phyloP scores from a whole-genome alignment of 352 stramenopile genomes.

The Aphanomyces stellatus region DNA sequence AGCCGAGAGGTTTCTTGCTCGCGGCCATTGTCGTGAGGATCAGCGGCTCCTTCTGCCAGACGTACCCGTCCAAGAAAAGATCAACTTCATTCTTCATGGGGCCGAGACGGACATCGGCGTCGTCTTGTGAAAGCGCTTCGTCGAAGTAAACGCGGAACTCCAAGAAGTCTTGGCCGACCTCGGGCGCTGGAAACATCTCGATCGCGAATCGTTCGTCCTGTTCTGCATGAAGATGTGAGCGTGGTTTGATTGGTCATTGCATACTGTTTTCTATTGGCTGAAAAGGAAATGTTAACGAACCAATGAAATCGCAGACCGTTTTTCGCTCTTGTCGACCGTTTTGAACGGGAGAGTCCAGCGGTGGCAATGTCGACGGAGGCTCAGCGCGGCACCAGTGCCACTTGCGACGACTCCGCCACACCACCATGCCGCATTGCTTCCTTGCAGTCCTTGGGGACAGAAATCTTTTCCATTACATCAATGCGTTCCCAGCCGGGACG shows the following conservation, averaged over 20 bases:
- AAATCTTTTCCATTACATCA: too few relatives aligned
- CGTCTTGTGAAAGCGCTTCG: neutral
- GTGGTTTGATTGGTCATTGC: constrained; percentile 9
- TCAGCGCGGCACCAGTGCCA: too few relatives aligned
- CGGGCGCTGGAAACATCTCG: constrained; percentile 11
- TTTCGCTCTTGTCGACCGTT: too few relatives aligned
- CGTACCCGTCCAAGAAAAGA: neutral
- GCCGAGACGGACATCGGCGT: neutral
- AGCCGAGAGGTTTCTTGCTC: neutral
- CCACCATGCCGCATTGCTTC: too few relatives aligned
- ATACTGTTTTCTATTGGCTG: neutral
- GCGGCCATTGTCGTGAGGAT: too few relatives aligned
- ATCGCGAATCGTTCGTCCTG: neutral
- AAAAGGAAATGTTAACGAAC: too few relatives aligned
- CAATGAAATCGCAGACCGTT: too few relatives aligned
- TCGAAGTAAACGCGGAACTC: constrained; percentile 13
- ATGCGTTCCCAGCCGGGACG: too few relatives aligned
- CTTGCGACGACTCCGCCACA: too few relatives aligned
- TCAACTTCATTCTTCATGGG: neutral
- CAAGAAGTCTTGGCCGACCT: constrained; percentile 16
- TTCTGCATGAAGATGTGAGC: neutral
- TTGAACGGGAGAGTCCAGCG: too few relatives aligned
- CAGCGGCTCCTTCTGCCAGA: constrained; percentile 19
- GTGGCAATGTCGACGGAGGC: too few relatives aligned
- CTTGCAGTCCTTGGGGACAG: too few relatives aligned